Conservation (phyloP, 148 eudicot species). For the Chenopodium berlandieri region DNA sequence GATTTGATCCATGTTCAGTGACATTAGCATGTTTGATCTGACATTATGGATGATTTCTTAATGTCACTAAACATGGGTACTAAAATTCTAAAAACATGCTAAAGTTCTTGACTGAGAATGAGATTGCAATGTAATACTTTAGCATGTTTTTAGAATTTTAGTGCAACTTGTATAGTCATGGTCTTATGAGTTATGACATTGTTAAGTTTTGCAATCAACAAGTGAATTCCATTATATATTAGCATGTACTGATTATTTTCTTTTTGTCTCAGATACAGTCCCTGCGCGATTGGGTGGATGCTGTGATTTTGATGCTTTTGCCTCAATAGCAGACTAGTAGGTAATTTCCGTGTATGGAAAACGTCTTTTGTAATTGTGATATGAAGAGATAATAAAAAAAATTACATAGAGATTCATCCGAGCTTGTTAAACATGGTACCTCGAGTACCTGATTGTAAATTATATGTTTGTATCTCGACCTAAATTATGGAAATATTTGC, state of each 20-base stretch:
- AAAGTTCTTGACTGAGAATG: no score
- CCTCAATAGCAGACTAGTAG: slow-evolving; percentile 21
- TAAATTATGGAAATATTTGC: slow-evolving; percentile 12
- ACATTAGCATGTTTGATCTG: background rate
- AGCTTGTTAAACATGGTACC: slow-evolving; percentile 19
- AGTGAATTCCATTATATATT: background rate
- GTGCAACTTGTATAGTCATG: background rate
- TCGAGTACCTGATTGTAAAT: slow-evolving; percentile 33
- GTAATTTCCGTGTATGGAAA: slow-evolving; percentile 24
- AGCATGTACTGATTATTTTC: background rate
- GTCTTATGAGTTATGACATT: background rate
- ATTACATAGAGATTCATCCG: slow-evolving; percentile 9
- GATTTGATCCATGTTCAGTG: background rate
- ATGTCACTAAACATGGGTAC: no score
- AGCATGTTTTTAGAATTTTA: background rate
- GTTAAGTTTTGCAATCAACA: background rate
- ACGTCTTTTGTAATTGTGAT: slow-evolving; percentile 17
- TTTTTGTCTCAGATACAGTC: slow-evolving; percentile 24
- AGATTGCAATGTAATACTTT: no score
- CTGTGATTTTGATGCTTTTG: slow-evolving; percentile 24
- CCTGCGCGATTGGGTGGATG: slow-evolving; percentile 14
- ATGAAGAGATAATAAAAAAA: slow-evolving; percentile 11
- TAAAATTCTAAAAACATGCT: no score
- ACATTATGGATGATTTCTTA: no score
- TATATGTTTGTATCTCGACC: slow-evolving; percentile 18